These are phyloP conservation scores for Oryza coarctata DNA, from an alignment of 176 grass and related monocot species.

Conservation along the genomic window DNA sequence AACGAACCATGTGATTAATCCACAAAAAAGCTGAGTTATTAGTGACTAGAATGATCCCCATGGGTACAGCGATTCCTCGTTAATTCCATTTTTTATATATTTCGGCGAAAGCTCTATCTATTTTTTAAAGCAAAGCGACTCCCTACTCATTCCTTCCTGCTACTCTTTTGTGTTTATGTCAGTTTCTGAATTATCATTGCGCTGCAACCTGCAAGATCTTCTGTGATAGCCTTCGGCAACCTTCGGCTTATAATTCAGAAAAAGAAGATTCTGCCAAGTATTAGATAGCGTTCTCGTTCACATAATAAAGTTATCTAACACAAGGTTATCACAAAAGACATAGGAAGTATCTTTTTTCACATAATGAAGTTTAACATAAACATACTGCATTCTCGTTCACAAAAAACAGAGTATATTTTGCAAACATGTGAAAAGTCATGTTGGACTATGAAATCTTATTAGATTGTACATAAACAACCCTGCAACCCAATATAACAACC, in stretches of 20 bases:
- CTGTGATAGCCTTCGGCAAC: slow-evolving; percentile 8
- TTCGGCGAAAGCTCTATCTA: slow-evolving; percentile 20
- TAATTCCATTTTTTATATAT: slow-evolving; percentile 31
- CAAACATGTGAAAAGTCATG: slow-evolving; percentile 11
- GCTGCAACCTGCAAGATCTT: slow-evolving; percentile 29
- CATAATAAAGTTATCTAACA: slow-evolving; percentile 14
- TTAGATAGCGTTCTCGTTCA: slow-evolving; percentile 29
- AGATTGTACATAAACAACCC: slow-evolving; percentile 17
- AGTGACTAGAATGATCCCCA: slow-evolving; percentile 39
- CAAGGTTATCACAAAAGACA: no score
- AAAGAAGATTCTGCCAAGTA: slow-evolving; percentile 13
- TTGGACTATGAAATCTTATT: not conserved
- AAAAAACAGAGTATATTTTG: slow-evolving; percentile 3
- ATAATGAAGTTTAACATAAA: slow-evolving; percentile 19
- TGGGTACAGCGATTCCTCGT: slow-evolving; percentile 40
- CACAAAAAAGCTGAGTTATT: slow-evolving; percentile 40
- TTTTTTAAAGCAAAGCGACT: slow-evolving; percentile 29
- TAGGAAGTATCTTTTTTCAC: no score
- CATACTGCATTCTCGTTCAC: not conserved
- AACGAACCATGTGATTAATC: slow-evolving; percentile 33
- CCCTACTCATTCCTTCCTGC: slow-evolving; percentile 18
- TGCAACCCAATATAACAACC: not conserved
- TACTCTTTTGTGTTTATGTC: slow-evolving; percentile 16
- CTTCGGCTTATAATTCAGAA: slow-evolving; percentile 17
- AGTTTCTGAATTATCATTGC: slow-evolving; percentile 46